These are phyloP conservation scores for Kwoniella sp. DNA, from an alignment of 768 basidiomycete genomes.

Conservation along the genomic window DNA sequence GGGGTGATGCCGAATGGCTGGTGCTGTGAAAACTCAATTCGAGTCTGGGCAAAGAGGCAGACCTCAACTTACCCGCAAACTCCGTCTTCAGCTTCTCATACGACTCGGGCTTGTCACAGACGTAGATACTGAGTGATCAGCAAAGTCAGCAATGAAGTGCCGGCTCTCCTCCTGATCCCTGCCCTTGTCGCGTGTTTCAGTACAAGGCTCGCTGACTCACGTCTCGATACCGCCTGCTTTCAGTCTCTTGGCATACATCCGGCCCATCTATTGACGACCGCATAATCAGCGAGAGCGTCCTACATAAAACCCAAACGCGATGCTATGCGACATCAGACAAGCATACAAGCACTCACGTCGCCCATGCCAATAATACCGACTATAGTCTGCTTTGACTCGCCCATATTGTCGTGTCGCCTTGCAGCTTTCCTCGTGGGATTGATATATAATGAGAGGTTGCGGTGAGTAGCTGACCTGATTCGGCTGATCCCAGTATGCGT, in stretches of 20 bases:
- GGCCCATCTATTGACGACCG: conserved; percentile 67
- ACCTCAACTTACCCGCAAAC: conserved; percentile 64
- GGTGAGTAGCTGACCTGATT: no score
- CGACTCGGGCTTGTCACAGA: conserved; percentile 80
- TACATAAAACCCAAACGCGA: no score
- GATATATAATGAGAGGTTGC: no score
- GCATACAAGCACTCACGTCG: conserved; percentile 3
- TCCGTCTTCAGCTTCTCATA: conserved; percentile 67
- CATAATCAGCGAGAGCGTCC: no score
- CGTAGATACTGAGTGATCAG: conserved; percentile 68
- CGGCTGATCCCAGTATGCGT: no score
- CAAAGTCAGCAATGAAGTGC: neutral
- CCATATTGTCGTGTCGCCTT: neutral
- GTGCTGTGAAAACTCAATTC: no score
- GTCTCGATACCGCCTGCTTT: conserved; percentile 81
- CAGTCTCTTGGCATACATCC: conserved; percentile 83
- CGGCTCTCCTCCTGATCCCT: neutral
- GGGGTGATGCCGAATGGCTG: no score
- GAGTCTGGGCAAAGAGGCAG: no score
- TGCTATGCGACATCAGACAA: neutral
- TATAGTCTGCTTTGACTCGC: conserved; percentile 4
- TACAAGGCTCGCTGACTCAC: conserved; percentile 59
- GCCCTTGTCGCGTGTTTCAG: no score
- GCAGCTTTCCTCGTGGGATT: no score
- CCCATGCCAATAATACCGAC: conserved; percentile 19